Conservation (phyloP, 2,329 filamentous ascomycete genomes). For the Neonectria magnoliae region DNA sequence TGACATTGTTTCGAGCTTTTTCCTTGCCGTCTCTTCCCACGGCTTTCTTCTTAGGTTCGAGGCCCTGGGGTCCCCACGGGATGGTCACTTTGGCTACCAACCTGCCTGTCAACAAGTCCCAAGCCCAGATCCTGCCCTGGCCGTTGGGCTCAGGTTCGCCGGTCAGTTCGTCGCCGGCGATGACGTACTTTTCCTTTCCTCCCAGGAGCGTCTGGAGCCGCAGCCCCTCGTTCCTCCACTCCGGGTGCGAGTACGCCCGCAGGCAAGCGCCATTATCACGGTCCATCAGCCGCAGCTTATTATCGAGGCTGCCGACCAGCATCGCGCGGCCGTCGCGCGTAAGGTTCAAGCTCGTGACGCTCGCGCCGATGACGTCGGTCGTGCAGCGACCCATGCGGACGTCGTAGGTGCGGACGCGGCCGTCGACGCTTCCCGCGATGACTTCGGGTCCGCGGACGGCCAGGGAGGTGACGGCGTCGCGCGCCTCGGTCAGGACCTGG, state of each 20-base stretch:
- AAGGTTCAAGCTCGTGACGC: slow-evolving; percentile 79
- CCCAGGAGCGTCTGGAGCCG: slow-evolving; percentile 82
- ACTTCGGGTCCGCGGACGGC: slow-evolving; percentile 66
- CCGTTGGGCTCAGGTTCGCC: slow-evolving; percentile 42
- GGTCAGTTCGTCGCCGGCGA: slow-evolving; percentile 80
- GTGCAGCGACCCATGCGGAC: slow-evolving; percentile 77
- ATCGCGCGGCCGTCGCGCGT: slow-evolving; percentile 79
- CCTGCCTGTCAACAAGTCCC: slow-evolving; percentile 84
- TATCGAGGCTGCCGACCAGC: slow-evolving; percentile 80
- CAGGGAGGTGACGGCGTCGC: slow-evolving; percentile 70
- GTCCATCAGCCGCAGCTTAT: slow-evolving; percentile 83
- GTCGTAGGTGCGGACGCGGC: slow-evolving; percentile 83
- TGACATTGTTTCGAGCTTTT: slow-evolving; percentile 67
- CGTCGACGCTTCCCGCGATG: slow-evolving; percentile 83
- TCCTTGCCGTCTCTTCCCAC: slow-evolving; percentile 69
- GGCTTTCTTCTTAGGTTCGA: slow-evolving; percentile 60
- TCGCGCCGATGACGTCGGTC: slow-evolving; percentile 74
- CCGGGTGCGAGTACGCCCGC: slow-evolving; percentile 71
- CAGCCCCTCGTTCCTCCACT: slow-evolving; percentile 72
- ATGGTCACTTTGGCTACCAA: slow-evolving; percentile 69
- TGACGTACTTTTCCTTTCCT: slow-evolving; percentile 77
- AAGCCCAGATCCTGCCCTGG: slow-evolving; percentile 76
- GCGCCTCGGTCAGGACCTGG: slow-evolving; percentile 77
- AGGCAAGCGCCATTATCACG: slow-evolving; percentile 77
- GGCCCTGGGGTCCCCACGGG: slow-evolving; percentile 65